phyloP scores from a whole-genome alignment of 208 protist species.

The Trypanosoma boissoni region DNA sequence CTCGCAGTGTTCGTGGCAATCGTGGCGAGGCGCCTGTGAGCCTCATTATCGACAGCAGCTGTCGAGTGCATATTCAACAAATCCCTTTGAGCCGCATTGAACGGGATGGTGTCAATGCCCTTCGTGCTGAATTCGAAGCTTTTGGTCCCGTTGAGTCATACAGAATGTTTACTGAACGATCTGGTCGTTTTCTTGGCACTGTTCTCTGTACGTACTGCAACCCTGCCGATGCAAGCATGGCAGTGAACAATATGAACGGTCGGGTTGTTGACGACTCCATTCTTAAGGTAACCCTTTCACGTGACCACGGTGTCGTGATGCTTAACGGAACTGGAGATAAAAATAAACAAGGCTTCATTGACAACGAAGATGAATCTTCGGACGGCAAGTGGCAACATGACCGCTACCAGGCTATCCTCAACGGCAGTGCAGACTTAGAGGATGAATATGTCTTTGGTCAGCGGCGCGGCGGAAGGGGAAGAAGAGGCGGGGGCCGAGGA shows the following conservation, averaged over 20 bases:
- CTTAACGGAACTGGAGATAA: conserved; percentile 32
- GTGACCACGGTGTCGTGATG: conserved; percentile 83
- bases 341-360: conserved; percentile 33
- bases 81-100: conserved; percentile 86
- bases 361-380: conserved; percentile 12
- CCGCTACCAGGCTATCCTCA: conserved; percentile 57
- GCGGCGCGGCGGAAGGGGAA: not conserved
- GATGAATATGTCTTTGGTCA: not conserved
- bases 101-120: conserved; percentile 59
- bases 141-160: conserved; percentile 87
- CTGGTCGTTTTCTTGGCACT: conserved; percentile 79
- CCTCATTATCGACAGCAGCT: conserved; percentile 84
- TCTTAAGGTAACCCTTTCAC: conserved; percentile 63
- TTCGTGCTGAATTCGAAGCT: conserved; percentile 77
- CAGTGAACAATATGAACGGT: conserved; percentile 75
- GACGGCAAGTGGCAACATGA: conserved; percentile 66
- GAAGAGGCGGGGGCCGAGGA: not conserved
- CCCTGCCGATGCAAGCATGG: conserved; percentile 77
- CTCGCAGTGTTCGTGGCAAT: not conserved
- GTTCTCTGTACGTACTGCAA: conserved; percentile 88
- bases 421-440: conserved; percentile 55
- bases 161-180: conserved; percentile 83
- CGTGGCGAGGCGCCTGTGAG: conserved; percentile 39
- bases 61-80: conserved; percentile 84
- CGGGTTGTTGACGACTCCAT: conserved; percentile 51